A percentile compares a stretch with the other conserved stretches of the same genome.
These are phyloP conservation scores for Malus hybrid DNA, from an alignment of 331 rosid genomes.

Conservation along the genomic window DNA sequence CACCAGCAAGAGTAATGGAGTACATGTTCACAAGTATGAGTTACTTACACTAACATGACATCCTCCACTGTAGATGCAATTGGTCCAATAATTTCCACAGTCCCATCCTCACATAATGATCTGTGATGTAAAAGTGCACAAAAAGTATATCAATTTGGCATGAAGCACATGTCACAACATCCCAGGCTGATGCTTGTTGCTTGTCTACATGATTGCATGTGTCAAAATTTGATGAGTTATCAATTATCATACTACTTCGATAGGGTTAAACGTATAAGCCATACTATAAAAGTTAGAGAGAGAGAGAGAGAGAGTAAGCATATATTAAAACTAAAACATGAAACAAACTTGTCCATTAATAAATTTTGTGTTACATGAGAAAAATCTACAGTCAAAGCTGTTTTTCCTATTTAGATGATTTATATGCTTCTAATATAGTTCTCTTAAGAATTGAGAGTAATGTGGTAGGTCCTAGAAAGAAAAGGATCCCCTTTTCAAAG, in stretches of 20 bases:
- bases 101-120: slow-evolving; percentile 73
- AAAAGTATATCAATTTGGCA: not conserved
- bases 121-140: slow-evolving; percentile 28
- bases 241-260: not conserved
- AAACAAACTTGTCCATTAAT: not conserved
- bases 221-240: not conserved
- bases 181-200: not conserved
- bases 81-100: slow-evolving; percentile 95
- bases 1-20: not conserved
- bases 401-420: not conserved
- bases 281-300: not conserved
- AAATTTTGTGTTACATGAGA: not conserved
- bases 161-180: not conserved
- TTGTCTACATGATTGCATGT: not conserved
- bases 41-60: slow-evolving; percentile 75
- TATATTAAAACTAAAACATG: not conserved
- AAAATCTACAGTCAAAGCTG: not conserved
- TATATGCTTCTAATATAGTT: not conserved
- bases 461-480: not conserved
- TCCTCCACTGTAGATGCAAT: slow-evolving; percentile 89
- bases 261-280: not conserved
- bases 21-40: slow-evolving; percentile 9
- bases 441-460: not conserved
- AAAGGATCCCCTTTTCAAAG: not conserved
- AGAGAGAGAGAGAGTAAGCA: not conserved